Conservation (phyloP, 768 basidiomycete species). For the Coprinellus micaceus region DNA sequence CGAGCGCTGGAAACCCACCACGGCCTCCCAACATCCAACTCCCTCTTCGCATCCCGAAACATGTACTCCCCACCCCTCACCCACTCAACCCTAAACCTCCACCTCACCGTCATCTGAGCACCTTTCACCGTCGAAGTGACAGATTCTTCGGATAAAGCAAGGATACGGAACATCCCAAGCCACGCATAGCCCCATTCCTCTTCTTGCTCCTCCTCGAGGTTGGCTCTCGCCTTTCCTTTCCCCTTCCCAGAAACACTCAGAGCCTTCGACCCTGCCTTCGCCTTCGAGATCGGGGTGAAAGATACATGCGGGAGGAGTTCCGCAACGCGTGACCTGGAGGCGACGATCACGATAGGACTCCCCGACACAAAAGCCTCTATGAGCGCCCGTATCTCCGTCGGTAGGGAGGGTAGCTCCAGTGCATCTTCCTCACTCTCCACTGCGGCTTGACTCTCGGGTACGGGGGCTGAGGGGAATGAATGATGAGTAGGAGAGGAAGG, state of each 20-base stretch:
- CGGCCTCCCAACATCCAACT: no score
- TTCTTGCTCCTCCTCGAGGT: background rate
- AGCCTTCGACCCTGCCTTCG: no score
- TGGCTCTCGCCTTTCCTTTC: background rate
- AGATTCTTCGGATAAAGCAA: slow-evolving; percentile 21
- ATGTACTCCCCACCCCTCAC: slow-evolving; percentile 46
- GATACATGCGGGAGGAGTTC: no score
- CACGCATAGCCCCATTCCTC: slow-evolving; percentile 38
- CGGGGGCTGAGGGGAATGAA: background rate
- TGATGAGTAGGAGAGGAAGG: no score
- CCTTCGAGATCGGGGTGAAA: no score
- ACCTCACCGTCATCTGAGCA: slow-evolving; percentile 28
- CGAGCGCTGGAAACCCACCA: background rate
- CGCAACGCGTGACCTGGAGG: background rate
- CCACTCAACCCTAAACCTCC: slow-evolving; percentile 48
- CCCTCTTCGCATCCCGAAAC: slow-evolving; percentile 12
- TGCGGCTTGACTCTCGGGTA: background rate
- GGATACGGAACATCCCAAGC: slow-evolving; percentile 46
- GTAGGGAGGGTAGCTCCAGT: background rate
- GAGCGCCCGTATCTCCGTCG: background rate
- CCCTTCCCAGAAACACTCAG: background rate
- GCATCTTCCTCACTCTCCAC: background rate
- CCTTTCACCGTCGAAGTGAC: background rate
- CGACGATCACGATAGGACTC: background rate
- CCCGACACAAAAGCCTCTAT: background rate